A percentile compares a stretch with the other conserved stretches of the same genome.
Conservation (phyloP, 139 green algal species). For the Picochlorum sp. region DNA sequence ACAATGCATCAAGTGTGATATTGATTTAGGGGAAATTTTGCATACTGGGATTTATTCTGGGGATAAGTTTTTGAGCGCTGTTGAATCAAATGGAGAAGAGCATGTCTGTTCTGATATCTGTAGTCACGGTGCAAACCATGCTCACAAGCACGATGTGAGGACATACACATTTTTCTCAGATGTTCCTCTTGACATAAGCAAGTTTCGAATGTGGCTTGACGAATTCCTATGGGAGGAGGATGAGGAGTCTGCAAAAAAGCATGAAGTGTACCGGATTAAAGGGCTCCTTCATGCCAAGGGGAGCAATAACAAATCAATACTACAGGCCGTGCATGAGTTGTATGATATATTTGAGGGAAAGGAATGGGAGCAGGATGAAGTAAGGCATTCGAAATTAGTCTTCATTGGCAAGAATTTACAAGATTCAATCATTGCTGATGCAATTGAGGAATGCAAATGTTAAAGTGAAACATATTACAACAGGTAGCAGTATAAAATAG, state of each 20-base stretch:
- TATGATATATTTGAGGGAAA: constrained; percentile 62
- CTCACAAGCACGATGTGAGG: constrained; percentile 22
- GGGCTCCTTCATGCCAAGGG: constrained; percentile 53
- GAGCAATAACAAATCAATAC: constrained; percentile 23
- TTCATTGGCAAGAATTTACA: constrained; percentile 55
- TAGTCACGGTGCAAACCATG: constrained; percentile 3
- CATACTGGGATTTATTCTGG: constrained; percentile 37
- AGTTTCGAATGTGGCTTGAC: constrained; percentile 47
- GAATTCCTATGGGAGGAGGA: constrained; percentile 50
- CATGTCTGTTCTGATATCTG: not conserved
- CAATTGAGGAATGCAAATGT: constrained; percentile 1
- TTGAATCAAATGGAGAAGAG: not conserved
- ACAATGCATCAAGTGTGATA: constrained; percentile 37
- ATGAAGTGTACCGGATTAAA: constrained; percentile 71
- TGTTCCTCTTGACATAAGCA: constrained; percentile 25
- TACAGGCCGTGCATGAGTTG: constrained; percentile 71
- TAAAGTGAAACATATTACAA: not conserved
- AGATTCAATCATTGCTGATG: constrained; percentile 1
- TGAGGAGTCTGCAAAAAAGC: not conserved
- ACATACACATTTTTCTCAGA: constrained; percentile 28
- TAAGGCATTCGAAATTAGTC: constrained; percentile 35
- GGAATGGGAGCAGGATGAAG: constrained; percentile 30
- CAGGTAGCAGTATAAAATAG: not conserved
- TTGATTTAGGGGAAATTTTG: constrained; percentile 61
- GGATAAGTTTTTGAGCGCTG: not conserved